Conservation (phyloP, 2,329 filamentous ascomycete species). For the Colletotrichum echinochloae region DNA sequence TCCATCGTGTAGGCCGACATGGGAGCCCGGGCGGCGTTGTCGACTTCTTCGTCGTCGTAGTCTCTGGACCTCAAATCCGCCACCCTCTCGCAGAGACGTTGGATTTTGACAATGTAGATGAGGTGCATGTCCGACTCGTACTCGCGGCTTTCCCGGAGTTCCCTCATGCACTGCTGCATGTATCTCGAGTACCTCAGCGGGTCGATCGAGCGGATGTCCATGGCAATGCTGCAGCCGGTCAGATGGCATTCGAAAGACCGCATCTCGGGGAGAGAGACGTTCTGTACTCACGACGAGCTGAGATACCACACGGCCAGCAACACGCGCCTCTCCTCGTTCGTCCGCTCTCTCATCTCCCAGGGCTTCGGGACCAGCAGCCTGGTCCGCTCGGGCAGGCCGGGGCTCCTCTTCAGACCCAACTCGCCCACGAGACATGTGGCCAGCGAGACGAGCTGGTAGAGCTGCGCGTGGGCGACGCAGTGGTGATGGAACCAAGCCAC, state of each 20-base stretch:
- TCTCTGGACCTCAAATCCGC: constrained; percentile 53
- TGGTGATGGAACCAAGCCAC: constrained; percentile 66
- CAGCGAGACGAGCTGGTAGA: constrained; percentile 63
- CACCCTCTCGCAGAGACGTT: constrained; percentile 64
- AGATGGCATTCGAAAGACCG: neutral
- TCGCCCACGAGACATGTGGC: constrained; percentile 61
- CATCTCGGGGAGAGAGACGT: fast-evolving
- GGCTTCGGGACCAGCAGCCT: constrained; percentile 57
- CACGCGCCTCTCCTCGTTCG: constrained; percentile 64
- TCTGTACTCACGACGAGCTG: constrained; percentile 60
- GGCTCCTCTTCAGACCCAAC: constrained; percentile 58
- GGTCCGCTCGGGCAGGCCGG: constrained; percentile 56
- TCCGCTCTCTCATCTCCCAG: constrained; percentile 53
- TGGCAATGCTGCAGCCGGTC: constrained; percentile 50
- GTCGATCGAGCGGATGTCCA: constrained; percentile 59
- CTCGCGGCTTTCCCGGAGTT: constrained; percentile 58
- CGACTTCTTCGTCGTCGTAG: constrained; percentile 51
- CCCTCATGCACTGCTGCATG: constrained; percentile 61
- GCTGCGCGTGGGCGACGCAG: constrained; percentile 64
- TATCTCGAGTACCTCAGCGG: constrained; percentile 65
- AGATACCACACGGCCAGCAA: constrained; percentile 67
- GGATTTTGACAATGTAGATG: constrained; percentile 60
- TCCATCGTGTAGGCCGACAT: constrained; percentile 58
- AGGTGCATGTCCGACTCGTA: constrained; percentile 60
- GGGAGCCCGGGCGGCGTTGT: constrained; percentile 54